These are phyloP conservation scores for Morella rubra DNA, from an alignment of 306 rosid genomes.

Conservation along the genomic window DNA sequence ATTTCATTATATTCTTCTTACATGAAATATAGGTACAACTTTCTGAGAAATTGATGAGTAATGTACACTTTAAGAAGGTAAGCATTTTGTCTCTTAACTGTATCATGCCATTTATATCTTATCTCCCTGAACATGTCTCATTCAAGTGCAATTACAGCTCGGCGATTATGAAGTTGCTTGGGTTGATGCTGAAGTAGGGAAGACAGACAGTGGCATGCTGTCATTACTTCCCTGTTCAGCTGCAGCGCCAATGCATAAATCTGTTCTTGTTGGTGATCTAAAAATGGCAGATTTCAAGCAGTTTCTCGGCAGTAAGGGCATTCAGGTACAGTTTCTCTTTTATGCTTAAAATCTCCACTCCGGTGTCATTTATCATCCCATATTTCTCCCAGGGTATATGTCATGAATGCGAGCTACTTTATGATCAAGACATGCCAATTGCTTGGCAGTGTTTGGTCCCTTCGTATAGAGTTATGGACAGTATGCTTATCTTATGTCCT, in stretches of 20 bases:
- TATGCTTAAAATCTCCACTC: not conserved
- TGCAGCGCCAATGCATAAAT: conserved; percentile 68
- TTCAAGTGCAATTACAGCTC: conserved; percentile 48
- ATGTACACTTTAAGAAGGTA: conserved; percentile 90
- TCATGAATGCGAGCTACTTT: not conserved
- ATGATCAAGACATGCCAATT: not conserved
- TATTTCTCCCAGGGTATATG: not conserved
- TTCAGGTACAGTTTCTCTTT: conserved; percentile 59
- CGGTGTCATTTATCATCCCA: not conserved
- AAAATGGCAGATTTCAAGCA: conserved; percentile 94
- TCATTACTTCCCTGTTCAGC: conserved; percentile 71
- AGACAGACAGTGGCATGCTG: conserved; percentile 58
- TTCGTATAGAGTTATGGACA: conserved; percentile 5
- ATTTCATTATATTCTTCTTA: conserved; percentile 25
- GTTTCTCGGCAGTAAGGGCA: conserved; percentile 82
- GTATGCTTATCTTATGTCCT: conserved; percentile 11
- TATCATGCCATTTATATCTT: conserved; percentile 5
- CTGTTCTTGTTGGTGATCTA: conserved; percentile 88
- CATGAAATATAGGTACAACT: conserved; percentile 72
- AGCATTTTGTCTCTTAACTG: not conserved
- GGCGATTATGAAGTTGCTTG: conserved; percentile 94
- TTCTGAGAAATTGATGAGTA: conserved; percentile 91
- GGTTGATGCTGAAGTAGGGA: conserved; percentile 84
- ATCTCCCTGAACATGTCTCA: conserved; percentile 19
- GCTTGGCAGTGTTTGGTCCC: conserved; percentile 10